Evolutionary conservation across 345 rosid genomes (phyloP), one percentile per base, ranked within the genome.

Genomic region (Pugionium cornutum): DNA sequence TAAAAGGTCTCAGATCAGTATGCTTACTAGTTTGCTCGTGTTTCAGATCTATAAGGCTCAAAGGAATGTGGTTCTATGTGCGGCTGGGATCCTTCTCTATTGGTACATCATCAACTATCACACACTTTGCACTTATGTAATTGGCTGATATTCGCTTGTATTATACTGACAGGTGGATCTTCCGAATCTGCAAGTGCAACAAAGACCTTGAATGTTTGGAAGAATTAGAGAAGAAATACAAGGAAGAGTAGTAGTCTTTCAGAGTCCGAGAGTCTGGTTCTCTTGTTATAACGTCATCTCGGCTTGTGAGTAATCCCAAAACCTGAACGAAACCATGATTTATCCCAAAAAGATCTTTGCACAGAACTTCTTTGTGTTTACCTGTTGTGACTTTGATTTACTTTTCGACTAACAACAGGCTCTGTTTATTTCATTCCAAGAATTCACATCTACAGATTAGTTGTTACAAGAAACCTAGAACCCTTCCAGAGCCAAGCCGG

Each of bases 21-120:
- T 37, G 4, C 56, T 69, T 68, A 35, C 30, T 8, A 51, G 51
- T 45, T 44, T 50, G 29, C 7, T 5, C 53, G 45, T 75, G 61
- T 18, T 77, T 74, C 83, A 92, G 98, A 75, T 88, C 44, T 90
- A 81, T 77, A 92, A 92, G 82, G 79, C 97, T 76, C 89, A 92
- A 75, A 77, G 92, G 78, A 92, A 92, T 52, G 88, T 83, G 67
- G 79, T 90, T 66, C 73, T 92, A 4, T 88, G 98, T 68, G 82
- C 76, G 43, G 70, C 95, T 43, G 90, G 96, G 53, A 86, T 91
- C 75, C 70, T 90, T 52, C 90, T 92, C 42, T 92, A 92, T 70
- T 92, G 98, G 98, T 92, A 73, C 32, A 45, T 73, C 28, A 31
- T 66, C 67, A 73, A 25, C 62, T 58, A 9, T 73, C 2, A 37